phyloP scores from a whole-genome alignment of 164 flowering plant species.

The Protea cynaroides region DNA sequence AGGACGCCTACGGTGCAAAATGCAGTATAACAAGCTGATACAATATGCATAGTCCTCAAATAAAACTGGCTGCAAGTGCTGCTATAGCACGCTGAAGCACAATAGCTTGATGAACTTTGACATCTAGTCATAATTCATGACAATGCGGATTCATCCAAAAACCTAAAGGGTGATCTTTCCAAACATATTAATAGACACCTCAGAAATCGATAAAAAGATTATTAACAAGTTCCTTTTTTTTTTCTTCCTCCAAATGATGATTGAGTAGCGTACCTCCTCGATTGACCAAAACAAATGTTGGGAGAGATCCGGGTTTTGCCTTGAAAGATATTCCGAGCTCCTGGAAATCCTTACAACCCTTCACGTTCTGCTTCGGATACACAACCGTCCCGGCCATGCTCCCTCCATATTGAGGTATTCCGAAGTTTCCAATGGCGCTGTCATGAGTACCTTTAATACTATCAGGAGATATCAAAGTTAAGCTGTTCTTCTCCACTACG shows the following conservation, averaged over 20 bases:
- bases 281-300: conserved; percentile 72
- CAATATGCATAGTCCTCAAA: no score
- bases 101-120: not conserved
- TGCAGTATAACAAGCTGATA: no score
- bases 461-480: conserved; percentile 75
- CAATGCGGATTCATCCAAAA: not conserved
- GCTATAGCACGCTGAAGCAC: not conserved
- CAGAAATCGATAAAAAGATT: no score
- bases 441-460: conserved; percentile 69
- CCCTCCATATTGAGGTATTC: conserved; percentile 91
- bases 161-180: not conserved
- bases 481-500: conserved; percentile 92
- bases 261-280: conserved; percentile 69
- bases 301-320: conserved; percentile 68
- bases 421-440: conserved; percentile 90
- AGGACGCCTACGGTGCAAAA: no score
- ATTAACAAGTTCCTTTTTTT: not conserved
- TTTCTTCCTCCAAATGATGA: no score
- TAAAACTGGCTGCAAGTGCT: no score
- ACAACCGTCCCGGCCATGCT: conserved; percentile 82
- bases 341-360: conserved; percentile 61
- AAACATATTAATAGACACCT: not conserved
- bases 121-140: not conserved
- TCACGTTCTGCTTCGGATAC: conserved; percentile 64
- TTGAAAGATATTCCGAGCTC: conserved; percentile 53